Evolutionary conservation across 257 asterid species (phyloP).

Genomic region (Nicotiana noctiflora): DNA sequence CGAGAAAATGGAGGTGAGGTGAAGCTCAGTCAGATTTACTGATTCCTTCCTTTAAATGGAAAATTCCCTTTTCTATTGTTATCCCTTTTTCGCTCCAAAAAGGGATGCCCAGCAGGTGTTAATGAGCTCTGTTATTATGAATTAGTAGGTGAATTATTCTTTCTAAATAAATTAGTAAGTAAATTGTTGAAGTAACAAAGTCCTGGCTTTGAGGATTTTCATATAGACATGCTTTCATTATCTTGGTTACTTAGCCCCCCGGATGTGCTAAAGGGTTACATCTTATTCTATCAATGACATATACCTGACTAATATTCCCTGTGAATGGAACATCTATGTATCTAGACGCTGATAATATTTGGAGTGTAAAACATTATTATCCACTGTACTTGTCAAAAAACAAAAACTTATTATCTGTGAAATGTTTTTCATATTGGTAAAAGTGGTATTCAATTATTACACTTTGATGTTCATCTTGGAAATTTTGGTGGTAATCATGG

Average conservation of each 20-base stretch:
- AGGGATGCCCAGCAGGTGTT: not conserved
- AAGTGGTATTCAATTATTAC: not conserved
- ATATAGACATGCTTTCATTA: not conserved
- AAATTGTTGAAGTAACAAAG: not conserved
- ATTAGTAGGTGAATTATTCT: not conserved
- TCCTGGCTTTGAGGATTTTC: not conserved
- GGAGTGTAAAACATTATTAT: not conserved
- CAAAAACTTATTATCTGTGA: too few species aligned
- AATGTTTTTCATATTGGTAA: not conserved
- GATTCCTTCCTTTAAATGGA: not conserved
- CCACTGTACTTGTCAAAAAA: not conserved
- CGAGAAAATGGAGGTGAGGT: not conserved
- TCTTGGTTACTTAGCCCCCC: not conserved
- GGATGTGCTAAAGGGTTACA: not conserved
- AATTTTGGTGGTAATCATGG: not conserved
- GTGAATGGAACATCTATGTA: not conserved
- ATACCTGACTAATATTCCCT: not conserved
- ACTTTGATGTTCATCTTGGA: conserved; percentile 1
- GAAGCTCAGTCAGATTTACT: not conserved
- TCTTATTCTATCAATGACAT: not conserved
- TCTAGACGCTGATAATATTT: not conserved
- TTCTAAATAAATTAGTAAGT: not conserved
- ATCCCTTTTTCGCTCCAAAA: not conserved
- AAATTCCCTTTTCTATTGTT: not conserved
- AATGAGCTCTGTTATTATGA: not conserved